These are phyloP conservation scores for Eremothecium coryli DNA, from an alignment of 1,139 yeast species.

Conservation along the genomic window DNA sequence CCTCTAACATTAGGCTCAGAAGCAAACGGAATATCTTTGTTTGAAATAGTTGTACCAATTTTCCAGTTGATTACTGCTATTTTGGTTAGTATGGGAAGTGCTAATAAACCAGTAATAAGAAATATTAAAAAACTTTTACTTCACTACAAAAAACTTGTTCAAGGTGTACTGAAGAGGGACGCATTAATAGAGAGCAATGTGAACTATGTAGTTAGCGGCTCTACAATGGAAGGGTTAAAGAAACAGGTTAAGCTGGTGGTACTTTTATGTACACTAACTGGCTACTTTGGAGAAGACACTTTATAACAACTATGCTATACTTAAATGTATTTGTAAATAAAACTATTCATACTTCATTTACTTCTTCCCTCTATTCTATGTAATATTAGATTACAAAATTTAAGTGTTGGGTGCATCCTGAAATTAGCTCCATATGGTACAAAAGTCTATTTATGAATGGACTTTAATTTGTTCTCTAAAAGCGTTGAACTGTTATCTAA, in stretches of 20 bases:
- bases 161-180: constrained; percentile 66
- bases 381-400: too few relatives aligned
- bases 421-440: too few relatives aligned
- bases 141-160: constrained; percentile 48
- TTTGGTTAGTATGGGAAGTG: constrained; percentile 69
- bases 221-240: constrained; percentile 32
- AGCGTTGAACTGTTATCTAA: constrained; percentile 64
- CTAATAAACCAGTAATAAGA: constrained; percentile 52
- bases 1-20: constrained; percentile 36
- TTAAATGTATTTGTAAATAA: constrained; percentile 1
- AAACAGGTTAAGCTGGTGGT: constrained; percentile 50
- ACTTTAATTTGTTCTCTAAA: constrained; percentile 53
- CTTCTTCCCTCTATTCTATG: too few relatives aligned
- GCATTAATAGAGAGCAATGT: constrained; percentile 31
- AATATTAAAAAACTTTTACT: constrained; percentile 47
- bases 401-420: too few relatives aligned
- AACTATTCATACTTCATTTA: not conserved
- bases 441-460: constrained; percentile 13
- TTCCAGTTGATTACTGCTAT: constrained; percentile 67
- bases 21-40: constrained; percentile 39
- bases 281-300: constrained; percentile 28
- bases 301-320: not conserved
- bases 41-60: constrained; percentile 66
- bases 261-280: constrained; percentile 47
- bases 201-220: constrained; percentile 18